Conservation (phyloP, 306 rosid species). For the Abrus precatorius region DNA sequence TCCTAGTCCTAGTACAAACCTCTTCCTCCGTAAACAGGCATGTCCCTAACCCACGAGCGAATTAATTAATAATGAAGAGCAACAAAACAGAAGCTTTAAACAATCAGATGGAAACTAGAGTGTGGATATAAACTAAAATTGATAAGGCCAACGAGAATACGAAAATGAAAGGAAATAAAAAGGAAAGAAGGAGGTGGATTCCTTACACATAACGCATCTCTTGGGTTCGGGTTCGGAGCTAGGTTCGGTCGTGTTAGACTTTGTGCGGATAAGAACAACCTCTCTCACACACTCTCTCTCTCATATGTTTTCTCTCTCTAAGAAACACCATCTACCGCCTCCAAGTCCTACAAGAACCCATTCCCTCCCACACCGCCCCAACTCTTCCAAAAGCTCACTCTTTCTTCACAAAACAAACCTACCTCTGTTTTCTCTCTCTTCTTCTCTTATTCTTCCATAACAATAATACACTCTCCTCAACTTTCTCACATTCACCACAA, state of each 20-base stretch:
- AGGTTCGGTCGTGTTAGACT: slow-evolving; percentile 60
- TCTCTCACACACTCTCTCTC: slow-evolving; percentile 30
- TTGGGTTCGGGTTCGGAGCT: slow-evolving; percentile 37
- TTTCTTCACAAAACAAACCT: not conserved
- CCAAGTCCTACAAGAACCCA: slow-evolving; percentile 66
- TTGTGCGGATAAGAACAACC: slow-evolving; percentile 82
- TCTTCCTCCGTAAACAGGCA: not conserved
- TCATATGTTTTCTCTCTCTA: slow-evolving; percentile 42
- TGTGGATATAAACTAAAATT: slow-evolving; percentile 42
- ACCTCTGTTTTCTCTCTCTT: no score
- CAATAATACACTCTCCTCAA: not conserved
- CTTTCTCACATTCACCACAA: slow-evolving; percentile 33
- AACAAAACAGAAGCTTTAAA: slow-evolving; percentile 32
- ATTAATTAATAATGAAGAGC: slow-evolving; percentile 45
- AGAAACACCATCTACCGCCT: slow-evolving; percentile 52
- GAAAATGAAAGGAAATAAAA: slow-evolving; percentile 73
- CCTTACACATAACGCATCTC: slow-evolving; percentile 44
- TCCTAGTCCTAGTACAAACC: no score
- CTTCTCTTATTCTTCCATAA: slow-evolving; percentile 52
- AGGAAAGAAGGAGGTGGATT: slow-evolving; percentile 63
- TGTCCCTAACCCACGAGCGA: slow-evolving; percentile 40
- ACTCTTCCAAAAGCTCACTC: slow-evolving; percentile 44
- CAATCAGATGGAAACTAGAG: slow-evolving; percentile 2
- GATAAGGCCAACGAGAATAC: slow-evolving; percentile 62
- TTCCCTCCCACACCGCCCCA: slow-evolving; percentile 62